Conservation (phyloP, 1,284 basidiomycete species). For the Leccinum pachyderme region DNA sequence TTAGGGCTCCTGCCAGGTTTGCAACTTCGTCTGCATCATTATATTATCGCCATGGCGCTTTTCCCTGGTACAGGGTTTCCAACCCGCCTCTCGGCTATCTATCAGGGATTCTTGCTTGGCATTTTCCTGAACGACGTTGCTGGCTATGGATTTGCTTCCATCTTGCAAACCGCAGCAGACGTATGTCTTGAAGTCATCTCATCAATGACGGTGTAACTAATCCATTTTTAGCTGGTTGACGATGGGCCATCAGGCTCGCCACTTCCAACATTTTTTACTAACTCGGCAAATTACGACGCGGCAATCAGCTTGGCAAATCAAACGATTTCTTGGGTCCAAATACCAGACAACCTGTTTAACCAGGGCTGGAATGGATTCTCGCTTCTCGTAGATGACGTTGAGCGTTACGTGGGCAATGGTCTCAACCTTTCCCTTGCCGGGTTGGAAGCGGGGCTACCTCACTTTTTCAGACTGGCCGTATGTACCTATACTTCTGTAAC, state of each 20-base stretch:
- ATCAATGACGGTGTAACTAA: slow-evolving; percentile 3
- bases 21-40: slow-evolving; percentile 69
- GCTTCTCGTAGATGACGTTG: slow-evolving; percentile 83
- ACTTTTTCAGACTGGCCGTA: slow-evolving; percentile 84
- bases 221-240: slow-evolving; percentile 48
- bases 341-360: slow-evolving; percentile 38
- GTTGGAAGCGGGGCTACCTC: slow-evolving; percentile 61
- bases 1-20: slow-evolving; percentile 70
- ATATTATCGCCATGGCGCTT: slow-evolving; percentile 72
- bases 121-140: slow-evolving; percentile 79
- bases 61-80: slow-evolving; percentile 81
- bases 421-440: slow-evolving; percentile 67
- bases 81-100: slow-evolving; percentile 74
- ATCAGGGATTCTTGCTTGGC: slow-evolving; percentile 80
- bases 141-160: slow-evolving; percentile 77
- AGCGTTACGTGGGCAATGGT: slow-evolving; percentile 65
- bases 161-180: slow-evolving; percentile 75
- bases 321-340: slow-evolving; percentile 59
- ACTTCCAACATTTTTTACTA: slow-evolving; percentile 73
- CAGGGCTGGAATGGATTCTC: slow-evolving; percentile 75
- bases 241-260: slow-evolving; percentile 72
- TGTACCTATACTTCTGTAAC: slow-evolving; percentile 17
- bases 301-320: slow-evolving; percentile 56
- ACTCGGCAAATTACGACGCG: slow-evolving; percentile 60
- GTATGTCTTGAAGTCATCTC: slow-evolving; percentile 40